Base-by-base conservation (phyloP, 768 basidiomycete genomes). In the Imleria badia region DNA sequence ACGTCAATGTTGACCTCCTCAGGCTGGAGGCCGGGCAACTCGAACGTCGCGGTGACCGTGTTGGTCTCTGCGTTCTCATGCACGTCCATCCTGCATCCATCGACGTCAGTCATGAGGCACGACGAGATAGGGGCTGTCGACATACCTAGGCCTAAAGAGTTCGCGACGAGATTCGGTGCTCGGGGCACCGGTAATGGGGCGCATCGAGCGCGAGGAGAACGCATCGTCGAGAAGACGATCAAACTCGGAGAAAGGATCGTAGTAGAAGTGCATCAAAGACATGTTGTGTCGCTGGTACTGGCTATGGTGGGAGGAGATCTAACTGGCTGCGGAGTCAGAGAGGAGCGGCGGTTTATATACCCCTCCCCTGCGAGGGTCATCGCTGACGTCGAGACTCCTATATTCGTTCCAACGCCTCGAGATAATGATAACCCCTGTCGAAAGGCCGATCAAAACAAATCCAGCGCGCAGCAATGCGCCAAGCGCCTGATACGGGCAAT, bases 21-120 rank as follows among this genome's bases (percentile, higher is more conserved):
- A 31, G 79, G 77, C 51, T 70, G 69, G 36, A 84, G 29, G 19
- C 83, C 83, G 0, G 85, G 83, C 8, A 86, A 69, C 58, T 86
- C 84, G 61, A 85, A 82, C 8, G 73, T 66, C 39, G 83, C 83
- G 1, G 79, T 81, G 36, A 85, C 78, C 35, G 71, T 62, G 60
- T 82, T 81, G 22, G 65, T 68, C 20, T 78, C 73, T 1, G 60
- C 43, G 53, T 81, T 70, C 60, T 84, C 82, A 60, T 81, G 78
- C 13, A 84, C 67, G 57, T 84, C 80, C 77, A 84, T 78, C 59
- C 83, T 84, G 56, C 1, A n/a, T 30, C 22, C n/a, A 22, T 26
- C 19, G 2, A 3, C 4, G 33, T 60, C 48, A 54, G 15, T 13
- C 5, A 11, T 22, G 13, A 36, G 2, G 31, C 13, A 9, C 6